Evolutionary conservation across 345 rosid species (phyloP).

Genomic region (Crucihimalaya himalaica): DNA sequence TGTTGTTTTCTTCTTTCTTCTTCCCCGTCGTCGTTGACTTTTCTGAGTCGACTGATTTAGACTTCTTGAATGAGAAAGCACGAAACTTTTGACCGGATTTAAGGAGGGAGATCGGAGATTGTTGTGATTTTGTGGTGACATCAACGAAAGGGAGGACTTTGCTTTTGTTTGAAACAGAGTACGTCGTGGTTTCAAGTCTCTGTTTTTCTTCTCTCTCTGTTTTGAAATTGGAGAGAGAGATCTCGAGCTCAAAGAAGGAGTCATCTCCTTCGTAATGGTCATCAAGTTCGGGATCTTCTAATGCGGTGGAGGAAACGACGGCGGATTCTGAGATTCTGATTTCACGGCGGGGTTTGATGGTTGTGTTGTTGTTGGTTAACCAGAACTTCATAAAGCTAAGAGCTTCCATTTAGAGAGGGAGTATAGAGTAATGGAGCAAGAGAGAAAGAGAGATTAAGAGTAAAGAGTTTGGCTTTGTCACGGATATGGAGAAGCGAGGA

Average conservation of each 20-base stretch:
- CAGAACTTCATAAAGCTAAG: slow-evolving; percentile 64
- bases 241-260: slow-evolving; percentile 84
- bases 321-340: slow-evolving; percentile 36
- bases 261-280: slow-evolving; percentile 74
- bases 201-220: slow-evolving; percentile 23
- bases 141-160: slow-evolving; percentile 71
- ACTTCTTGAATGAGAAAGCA: slow-evolving; percentile 57
- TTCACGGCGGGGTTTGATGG: slow-evolving; percentile 37
- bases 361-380: slow-evolving; percentile 43
- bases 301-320: slow-evolving; percentile 28
- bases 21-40: slow-evolving; percentile 28
- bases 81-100: slow-evolving; percentile 69
- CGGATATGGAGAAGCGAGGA: slow-evolving; percentile 15
- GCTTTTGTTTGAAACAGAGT: slow-evolving; percentile 51
- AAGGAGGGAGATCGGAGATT: slow-evolving; percentile 58
- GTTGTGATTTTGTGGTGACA: slow-evolving; percentile 53
- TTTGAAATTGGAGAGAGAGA: slow-evolving; percentile 52
- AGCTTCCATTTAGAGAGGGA: slow-evolving; percentile 56
- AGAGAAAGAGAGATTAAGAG: not conserved
- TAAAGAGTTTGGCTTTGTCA: slow-evolving; percentile 33
- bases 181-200: slow-evolving; percentile 27
- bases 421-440: not conserved
- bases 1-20: slow-evolving; percentile 29
- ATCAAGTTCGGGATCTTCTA: slow-evolving; percentile 40
- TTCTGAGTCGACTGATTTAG: slow-evolving; percentile 47